Evolutionary conservation across 164 flowering plant species (phyloP).

Genomic region (Nymphaea colorata): DNA sequence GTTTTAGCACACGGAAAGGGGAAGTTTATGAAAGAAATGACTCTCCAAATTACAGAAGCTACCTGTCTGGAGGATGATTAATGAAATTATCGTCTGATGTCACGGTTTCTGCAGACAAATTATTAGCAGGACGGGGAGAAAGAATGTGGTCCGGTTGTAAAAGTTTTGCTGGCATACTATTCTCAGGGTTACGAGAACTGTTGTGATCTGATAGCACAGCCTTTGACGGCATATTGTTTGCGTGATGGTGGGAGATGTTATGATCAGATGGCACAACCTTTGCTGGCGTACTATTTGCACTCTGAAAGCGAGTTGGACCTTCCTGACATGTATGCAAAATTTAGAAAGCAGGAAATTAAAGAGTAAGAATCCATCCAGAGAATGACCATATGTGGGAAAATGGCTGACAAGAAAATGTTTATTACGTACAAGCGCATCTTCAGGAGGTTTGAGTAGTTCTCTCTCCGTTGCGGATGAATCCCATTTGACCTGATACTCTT

Average conservation of each 20-base stretch:
- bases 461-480: conserved; percentile 73
- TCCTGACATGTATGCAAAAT: conserved; percentile 27
- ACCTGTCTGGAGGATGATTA: neutral
- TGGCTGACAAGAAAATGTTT: conserved; percentile 9
- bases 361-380: neutral
- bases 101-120: neutral
- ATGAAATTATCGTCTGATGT: neutral
- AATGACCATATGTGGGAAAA: conserved; percentile 1
- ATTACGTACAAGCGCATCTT: conserved; percentile 50
- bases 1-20: neutral
- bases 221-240: neutral
- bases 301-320: conserved; percentile 65
- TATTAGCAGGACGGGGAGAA: neutral
- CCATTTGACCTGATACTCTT: conserved; percentile 86
- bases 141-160: neutral
- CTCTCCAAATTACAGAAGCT: neutral
- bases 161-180: neutral
- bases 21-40: neutral
- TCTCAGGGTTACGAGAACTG: neutral
- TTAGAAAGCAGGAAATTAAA: neutral
- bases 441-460: conserved; percentile 93
- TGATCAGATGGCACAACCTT: conserved; percentile 16
- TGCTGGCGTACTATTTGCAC: conserved; percentile 64
- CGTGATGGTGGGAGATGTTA: neutral
- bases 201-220: neutral